Evolutionary conservation across 2,329 filamentous ascomycete genomes (phyloP).

Genomic region (Claviceps sp.): DNA sequence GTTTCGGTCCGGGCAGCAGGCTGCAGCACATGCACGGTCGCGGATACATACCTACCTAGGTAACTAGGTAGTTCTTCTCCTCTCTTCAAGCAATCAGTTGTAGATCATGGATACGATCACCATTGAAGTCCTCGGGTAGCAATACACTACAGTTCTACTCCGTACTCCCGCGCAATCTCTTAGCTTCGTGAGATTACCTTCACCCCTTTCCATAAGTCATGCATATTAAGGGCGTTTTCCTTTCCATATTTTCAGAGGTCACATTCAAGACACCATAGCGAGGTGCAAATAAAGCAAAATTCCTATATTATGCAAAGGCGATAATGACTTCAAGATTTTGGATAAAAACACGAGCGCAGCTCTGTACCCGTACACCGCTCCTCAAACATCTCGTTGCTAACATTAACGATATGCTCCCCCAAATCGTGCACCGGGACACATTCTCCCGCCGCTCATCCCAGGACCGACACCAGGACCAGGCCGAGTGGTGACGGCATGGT

Average conservation of each 20-base stretch:
- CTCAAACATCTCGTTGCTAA: constrained; percentile 15
- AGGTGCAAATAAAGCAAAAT: constrained; percentile 7
- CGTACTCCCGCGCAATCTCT: no score
- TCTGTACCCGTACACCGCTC: not conserved
- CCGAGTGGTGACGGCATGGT: constrained; percentile 77
- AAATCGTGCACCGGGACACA: constrained; percentile 46
- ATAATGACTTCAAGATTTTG: constrained; percentile 7
- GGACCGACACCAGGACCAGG: constrained; percentile 71
- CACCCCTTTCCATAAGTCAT: not conserved
- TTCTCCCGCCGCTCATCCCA: constrained; percentile 38
- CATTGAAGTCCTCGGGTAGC: no score
- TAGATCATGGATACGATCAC: no score
- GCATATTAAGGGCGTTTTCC: not conserved
- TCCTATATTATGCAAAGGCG: constrained; percentile 10
- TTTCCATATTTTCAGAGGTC: no score
- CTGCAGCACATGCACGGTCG: no score
- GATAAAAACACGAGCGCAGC: constrained; percentile 3
- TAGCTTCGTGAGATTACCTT: no score
- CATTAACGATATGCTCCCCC: constrained; percentile 41
- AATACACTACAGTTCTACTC: no score
- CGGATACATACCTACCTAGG: no score
- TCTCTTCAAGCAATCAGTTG: no score
- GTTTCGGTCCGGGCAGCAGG: no score
- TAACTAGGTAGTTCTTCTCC: no score
- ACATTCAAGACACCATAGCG: not conserved